Base-by-base conservation (phyloP, 345 rosid species). In the Pseudoturritis turrita region DNA sequence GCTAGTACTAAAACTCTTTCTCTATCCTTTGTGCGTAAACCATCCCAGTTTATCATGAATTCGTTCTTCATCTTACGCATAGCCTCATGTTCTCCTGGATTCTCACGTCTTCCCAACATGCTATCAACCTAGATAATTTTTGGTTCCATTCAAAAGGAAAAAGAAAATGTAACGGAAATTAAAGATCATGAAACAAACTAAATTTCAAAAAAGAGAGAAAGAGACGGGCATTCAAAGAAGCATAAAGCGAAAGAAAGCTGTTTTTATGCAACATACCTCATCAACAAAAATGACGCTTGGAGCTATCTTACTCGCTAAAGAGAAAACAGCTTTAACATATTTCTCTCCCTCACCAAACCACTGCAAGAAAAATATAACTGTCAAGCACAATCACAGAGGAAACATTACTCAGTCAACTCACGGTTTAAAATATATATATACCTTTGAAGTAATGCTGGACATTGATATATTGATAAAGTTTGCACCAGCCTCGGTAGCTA, bases 51-150 rank as follows among this genome's bases (percentile, higher is more conserved):
- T 53, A 95, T 92, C 97, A 95, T 95, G 76, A 95, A 95, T 68
- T 95, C 99, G 63, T 95, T 95, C 85, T 95, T 95, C 99, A 95
- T 95, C 82, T 95, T 95, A 41, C 97, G 92, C 96, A 91, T 95
- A 18, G 99, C 97, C 78, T 95, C 99, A 46, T 95, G 96, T 71
- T 95, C 97, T 51, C 99, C 97, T 43, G 96, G 96, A 86, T 88
- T 95, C 82, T 91, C 97, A 2, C 97, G 84, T 77, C 99, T 87
- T 77, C 97, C 97, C 54, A 95, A 74, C 97, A 95, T 89, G 82
- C 99, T 95, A 81, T 95, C 97, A 79, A 95, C 99, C 98, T 94
- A 78, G 57, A 45, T 28, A 7, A 68, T 31, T 18, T 36, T 37
- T 65, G n/a, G n/a, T n/a, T 31, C 31, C 23, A 11, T 21, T 68